phyloP scores from a whole-genome alignment of 2,329 filamentous ascomycete species.

The Diplodia intermedia region DNA sequence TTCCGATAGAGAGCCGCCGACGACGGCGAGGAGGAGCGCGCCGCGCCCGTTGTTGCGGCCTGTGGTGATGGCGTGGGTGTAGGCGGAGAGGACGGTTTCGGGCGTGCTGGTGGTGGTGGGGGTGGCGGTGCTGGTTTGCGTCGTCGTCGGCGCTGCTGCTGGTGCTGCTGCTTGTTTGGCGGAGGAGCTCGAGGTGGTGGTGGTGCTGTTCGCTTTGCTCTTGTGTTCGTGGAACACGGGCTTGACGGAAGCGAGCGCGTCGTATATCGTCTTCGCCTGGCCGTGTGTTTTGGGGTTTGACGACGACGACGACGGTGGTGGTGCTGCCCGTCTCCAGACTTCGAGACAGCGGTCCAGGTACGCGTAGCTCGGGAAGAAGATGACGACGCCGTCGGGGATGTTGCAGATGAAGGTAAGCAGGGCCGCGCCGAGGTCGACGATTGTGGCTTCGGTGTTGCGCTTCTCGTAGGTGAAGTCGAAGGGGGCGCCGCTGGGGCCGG shows the following conservation, averaged over 20 bases:
- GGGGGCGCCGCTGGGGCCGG: constrained; percentile 55
- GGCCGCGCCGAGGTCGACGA: constrained; percentile 75
- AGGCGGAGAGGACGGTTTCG: constrained; percentile 76
- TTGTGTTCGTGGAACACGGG: constrained; percentile 51
- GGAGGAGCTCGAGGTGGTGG: neutral
- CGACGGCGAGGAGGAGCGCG: constrained; percentile 84
- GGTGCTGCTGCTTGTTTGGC: neutral
- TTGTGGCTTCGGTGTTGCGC: constrained; percentile 71
- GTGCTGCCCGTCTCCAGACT: constrained; percentile 48
- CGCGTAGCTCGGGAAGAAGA: constrained; percentile 95
- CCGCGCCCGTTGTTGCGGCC: constrained; percentile 59
- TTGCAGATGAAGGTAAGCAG: constrained; percentile 73
- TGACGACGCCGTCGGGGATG: constrained; percentile 87
- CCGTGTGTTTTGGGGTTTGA: constrained; percentile 27
- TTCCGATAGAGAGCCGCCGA: constrained; percentile 94
- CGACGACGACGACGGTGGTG: constrained; percentile 1
- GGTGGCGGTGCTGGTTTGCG: constrained; percentile 32
- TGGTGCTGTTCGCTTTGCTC: constrained; percentile 2
- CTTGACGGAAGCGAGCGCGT: constrained; percentile 65
- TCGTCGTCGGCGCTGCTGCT: neutral
- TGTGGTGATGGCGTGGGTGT: constrained; percentile 69
- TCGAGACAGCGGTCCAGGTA: constrained; percentile 76
- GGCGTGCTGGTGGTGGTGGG: constrained; percentile 43
- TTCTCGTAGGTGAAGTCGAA: constrained; percentile 91
- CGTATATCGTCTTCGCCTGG: constrained; percentile 60